Base-by-base conservation (phyloP, 2,329 filamentous ascomycete species). In the Davidsoniella australis region DNA sequence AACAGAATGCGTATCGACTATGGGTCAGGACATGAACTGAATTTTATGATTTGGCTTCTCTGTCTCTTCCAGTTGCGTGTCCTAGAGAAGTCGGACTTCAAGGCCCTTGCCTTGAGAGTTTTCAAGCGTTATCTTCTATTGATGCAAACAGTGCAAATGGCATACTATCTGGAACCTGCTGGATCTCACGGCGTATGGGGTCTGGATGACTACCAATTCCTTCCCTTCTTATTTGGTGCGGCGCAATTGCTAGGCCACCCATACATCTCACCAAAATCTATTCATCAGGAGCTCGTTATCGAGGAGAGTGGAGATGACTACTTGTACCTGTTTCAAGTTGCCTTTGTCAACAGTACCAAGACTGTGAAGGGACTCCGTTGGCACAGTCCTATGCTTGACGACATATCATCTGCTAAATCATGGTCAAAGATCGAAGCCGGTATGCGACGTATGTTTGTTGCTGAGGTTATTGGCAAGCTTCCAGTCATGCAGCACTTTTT, bases 401-500 rank as follows among this genome's bases (percentile, higher is more conserved):
- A 98, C 62, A 98, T 98, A 55, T 91, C 84, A 3, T 80, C 85
- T 1, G 83, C 89, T 14, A 88, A 85, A 62, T 84, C 73, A 38
- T 98, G 91, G 91, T 68, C 65, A 55, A 98, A 98, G 69, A 83
- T 98, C 45, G 88, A 96, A 62, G 82, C 73, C 23, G 91, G 91
- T 5, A 96, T 98, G 93, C 76, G 85, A 53, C 84, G 86, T 56
- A 98, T 98, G 93, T 96, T 96, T 60, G 73, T 89, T 47, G 84
- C 81, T 39, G 91, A 98, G 64, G 89, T 98, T 1, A 65, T 98
- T 47, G 80, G 83, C 29, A 98, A 98, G 64, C 63, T 98, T 49
- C 91, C 91, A 1, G 89, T 98, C 41, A 96, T 96, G 87, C 91
- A 98, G 66, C 93, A 98, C 63, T 98, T 98, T 58, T 61, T 98